Base-by-base conservation (phyloP, 257 asterid genomes). In the Salvia rosmarinus region DNA sequence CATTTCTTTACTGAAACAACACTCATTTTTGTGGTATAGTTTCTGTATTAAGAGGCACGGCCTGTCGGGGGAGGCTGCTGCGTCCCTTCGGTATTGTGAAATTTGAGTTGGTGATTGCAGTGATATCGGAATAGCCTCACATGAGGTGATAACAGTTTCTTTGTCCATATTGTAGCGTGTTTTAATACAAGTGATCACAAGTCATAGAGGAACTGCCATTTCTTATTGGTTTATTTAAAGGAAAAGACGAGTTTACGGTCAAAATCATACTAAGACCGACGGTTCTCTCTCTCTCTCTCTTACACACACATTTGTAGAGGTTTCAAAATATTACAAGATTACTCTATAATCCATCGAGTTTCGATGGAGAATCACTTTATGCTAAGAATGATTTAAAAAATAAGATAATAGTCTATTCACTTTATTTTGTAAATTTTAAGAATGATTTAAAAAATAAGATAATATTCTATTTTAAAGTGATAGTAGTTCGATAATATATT, bases 111-210 rank as follows among this genome's bases (percentile, higher is more conserved):
- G 58, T 71, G 55, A 54, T 28, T 66, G 64, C 73, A 44, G 69
- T 50, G 7, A 39, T 42, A 40, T 76, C 72, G 78, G 74, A 64
- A 35, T 70, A 55, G 76, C 77, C 80, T 79, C 80, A 75, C 73
- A 77, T 69, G 85, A 80, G 85, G 79, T 61, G 67, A 73, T 65
- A 37, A 37, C 44, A 73, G 71, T 63, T 69, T 70, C 69, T 73
- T 71, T 68, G 75, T 80, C 63, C 70, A 76, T 67, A 76, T 64
- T 78, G 79, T 74, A 62, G 71, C 56, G 23, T 56, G 69, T 57
- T 63, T 19, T 19, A 62, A 20, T n/a, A 20, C 46, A 25, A 61
- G 28, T 64, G 58, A 68, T 73, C 58, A 43, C 37, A 17, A 30
- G 40, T 50, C 64, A 4, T 8, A 1, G 49, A 50, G 72, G 47